These are phyloP conservation scores for Tuber calosporum DNA, from an alignment of 495 filamentous ascomycete species.

Conservation along the genomic window DNA sequence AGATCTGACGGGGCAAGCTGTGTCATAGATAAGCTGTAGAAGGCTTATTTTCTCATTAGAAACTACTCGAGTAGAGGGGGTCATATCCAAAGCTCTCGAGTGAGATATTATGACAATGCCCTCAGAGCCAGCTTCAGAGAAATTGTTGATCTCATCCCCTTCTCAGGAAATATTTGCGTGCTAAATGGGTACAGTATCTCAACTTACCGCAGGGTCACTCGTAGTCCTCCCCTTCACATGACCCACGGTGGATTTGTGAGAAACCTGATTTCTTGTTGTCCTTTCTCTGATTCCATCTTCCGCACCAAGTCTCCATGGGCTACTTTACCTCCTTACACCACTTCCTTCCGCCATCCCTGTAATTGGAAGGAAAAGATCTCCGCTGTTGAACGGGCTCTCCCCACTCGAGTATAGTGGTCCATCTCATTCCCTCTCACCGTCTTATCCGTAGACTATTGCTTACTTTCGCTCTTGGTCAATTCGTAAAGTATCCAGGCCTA, in stretches of 20 bases:
- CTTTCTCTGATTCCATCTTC: not conserved
- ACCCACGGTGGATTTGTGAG: not conserved
- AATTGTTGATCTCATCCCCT: not conserved
- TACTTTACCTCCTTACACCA: not conserved
- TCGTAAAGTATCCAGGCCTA: not conserved
- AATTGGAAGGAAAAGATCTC: not conserved
- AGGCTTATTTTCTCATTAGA: not conserved
- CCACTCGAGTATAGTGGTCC: too few species aligned
- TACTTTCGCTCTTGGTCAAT: not conserved
- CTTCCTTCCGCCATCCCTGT: not conserved
- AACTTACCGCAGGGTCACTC: not conserved
- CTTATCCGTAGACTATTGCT: not conserved
- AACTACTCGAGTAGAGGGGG: not conserved
- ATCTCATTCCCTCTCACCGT: not conserved
- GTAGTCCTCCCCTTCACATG: not conserved
- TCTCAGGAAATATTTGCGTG: not conserved
- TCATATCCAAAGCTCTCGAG: not conserved
- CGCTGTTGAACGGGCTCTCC: not conserved
- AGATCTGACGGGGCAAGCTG: not conserved
- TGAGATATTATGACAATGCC: not conserved
- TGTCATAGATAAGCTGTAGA: not conserved
- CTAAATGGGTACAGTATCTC: not conserved
- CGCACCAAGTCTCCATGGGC: not conserved
- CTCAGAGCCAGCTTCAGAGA: not conserved
- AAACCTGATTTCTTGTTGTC: not conserved